Conservation (phyloP, 495 filamentous ascomycete genomes). For the Aspergillus coremiiformis region DNA sequence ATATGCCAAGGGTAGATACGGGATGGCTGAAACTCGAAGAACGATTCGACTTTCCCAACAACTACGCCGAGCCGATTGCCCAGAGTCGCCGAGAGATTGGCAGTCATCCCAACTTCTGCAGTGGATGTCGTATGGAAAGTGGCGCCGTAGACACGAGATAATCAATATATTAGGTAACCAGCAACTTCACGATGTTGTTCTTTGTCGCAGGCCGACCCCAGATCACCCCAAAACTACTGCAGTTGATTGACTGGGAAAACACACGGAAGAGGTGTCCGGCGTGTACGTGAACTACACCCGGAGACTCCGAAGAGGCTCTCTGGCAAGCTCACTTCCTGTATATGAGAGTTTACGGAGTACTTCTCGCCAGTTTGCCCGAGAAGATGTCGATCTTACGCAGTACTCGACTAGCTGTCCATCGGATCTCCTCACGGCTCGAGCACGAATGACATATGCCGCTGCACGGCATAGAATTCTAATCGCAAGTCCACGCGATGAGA, state of each 20-base stretch:
- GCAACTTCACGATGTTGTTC: too few relatives aligned
- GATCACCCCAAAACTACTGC: not conserved
- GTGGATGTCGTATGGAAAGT: constrained; percentile 1
- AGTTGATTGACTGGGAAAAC: not conserved
- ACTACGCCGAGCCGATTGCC: constrained; percentile 16
- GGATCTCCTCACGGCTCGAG: not conserved
- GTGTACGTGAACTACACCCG: not conserved
- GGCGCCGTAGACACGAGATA: not conserved
- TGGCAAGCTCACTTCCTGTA: not conserved
- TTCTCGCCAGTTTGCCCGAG: not conserved
- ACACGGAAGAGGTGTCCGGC: not conserved
- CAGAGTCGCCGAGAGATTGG: constrained; percentile 33
- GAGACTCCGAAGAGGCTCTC: not conserved
- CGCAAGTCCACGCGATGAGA: not conserved
- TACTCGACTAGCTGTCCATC: not conserved
- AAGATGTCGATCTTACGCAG: not conserved
- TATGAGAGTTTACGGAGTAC: too few relatives aligned
- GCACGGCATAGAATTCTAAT: constrained; percentile 1
- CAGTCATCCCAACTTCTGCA: constrained; percentile 11
- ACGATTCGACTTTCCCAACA: not conserved
- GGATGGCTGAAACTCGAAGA: constrained; percentile 1
- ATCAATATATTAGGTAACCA: constrained; percentile 8
- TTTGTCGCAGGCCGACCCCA: not conserved
- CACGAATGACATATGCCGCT: not conserved
- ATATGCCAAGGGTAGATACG: not conserved